Conservation (phyloP, 768 basidiomycete genomes). For the Psilocybe subaeruginosa region DNA sequence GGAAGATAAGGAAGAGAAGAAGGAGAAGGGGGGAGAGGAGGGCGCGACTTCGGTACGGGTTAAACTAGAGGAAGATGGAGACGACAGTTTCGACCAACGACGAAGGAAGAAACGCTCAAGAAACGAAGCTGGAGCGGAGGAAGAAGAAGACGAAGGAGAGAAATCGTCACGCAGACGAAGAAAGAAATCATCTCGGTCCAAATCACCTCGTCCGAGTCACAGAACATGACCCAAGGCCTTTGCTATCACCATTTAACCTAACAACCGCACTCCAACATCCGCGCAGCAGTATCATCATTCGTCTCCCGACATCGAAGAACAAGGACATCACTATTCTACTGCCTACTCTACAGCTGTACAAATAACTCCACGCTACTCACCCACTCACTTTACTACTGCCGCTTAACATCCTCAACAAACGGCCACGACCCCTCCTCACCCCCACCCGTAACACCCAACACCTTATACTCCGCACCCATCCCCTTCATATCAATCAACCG, state of each 20-base stretch:
- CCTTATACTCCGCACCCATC: slow-evolving; percentile 89
- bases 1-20: neutral
- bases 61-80: neutral
- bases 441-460: slow-evolving; percentile 62
- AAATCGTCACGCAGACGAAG: slow-evolving; percentile 23
- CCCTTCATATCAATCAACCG: slow-evolving; percentile 77
- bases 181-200: slow-evolving; percentile 32
- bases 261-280: too few relatives aligned
- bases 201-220: slow-evolving; percentile 30
- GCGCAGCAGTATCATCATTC: too few relatives aligned
- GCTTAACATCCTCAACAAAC: slow-evolving; percentile 27
- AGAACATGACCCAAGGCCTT: too few relatives aligned
- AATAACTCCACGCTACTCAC: neutral
- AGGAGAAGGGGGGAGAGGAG: neutral
- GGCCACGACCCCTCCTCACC: slow-evolving; percentile 31
- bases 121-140: neutral
- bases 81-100: slow-evolving; percentile 10
- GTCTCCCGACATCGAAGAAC: too few relatives aligned
- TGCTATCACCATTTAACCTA: too few relatives aligned
- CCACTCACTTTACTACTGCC: neutral
- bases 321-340: too few relatives aligned
- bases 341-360: neutral
- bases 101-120: slow-evolving; percentile 19
- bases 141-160: slow-evolving; percentile 4
- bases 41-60: too few relatives aligned